These are phyloP conservation scores for Fonsecaea monophora DNA, from an alignment of 2,329 filamentous ascomycete species.

Conservation along the genomic window DNA sequence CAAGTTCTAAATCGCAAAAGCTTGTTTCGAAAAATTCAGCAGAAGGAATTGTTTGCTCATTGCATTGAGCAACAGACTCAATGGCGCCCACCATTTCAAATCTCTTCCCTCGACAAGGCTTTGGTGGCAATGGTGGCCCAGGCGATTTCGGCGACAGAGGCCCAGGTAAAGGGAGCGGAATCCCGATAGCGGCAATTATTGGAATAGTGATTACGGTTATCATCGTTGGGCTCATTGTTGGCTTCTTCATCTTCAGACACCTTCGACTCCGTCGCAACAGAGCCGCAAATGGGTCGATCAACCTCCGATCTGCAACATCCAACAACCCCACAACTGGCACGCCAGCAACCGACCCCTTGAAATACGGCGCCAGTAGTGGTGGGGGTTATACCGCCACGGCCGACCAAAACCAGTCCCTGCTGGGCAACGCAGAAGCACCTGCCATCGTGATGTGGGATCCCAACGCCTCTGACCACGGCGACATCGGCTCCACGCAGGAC, in stretches of 20 bases:
- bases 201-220: constrained; percentile 18
- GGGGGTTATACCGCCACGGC: constrained; percentile 18
- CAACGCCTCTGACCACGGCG: background rate
- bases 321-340: constrained; percentile 7
- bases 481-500: constrained; percentile 24
- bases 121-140: background rate
- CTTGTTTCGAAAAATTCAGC: background rate
- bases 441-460: constrained; percentile 23
- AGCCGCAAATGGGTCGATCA: background rate
- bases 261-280: background rate
- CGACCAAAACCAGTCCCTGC: constrained; percentile 25
- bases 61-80: background rate
- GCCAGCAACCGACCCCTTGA: background rate
- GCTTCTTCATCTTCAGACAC: constrained; percentile 15
- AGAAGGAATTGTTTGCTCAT: background rate
- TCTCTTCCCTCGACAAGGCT: constrained; percentile 17
- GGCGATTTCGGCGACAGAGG: constrained; percentile 10
- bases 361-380: constrained; percentile 10
- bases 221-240: constrained; percentile 10
- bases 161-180: background rate
- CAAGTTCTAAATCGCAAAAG: background rate
- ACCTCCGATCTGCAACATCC: constrained; percentile 3
- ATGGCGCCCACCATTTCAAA: constrained; percentile 12
- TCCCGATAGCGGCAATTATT: constrained; percentile 11
- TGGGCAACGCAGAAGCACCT: constrained; percentile 18